Percentiles rank a stretch among this genome's conserved stretches.
These are phyloP conservation scores for Decorospora gaudefroyi DNA, from an alignment of 2,329 filamentous ascomycete genomes.

Conservation along the genomic window DNA sequence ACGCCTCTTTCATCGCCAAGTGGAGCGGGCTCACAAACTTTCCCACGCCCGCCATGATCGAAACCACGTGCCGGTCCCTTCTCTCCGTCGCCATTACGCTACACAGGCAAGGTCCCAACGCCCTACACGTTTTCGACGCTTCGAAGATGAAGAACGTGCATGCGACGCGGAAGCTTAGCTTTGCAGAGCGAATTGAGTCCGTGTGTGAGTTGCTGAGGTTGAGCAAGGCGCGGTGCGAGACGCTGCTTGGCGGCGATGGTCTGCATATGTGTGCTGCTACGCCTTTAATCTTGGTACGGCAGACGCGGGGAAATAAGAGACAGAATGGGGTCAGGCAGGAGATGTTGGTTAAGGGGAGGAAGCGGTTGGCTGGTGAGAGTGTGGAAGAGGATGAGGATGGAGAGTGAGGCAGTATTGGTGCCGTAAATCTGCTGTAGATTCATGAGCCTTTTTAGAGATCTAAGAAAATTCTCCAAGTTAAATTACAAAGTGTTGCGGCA, in stretches of 20 bases:
- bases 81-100: constrained; percentile 6
- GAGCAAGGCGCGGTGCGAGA: constrained; percentile 8
- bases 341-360: background rate
- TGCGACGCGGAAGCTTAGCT: background rate
- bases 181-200: constrained; percentile 1
- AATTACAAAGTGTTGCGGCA: too few species aligned
- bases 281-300: background rate
- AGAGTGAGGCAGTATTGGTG: too few species aligned
- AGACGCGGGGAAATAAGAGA: background rate
- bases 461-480: too few species aligned
- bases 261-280: constrained; percentile 9
- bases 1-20: background rate
- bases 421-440: too few species aligned
- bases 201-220: constrained; percentile 8
- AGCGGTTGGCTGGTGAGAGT: background rate
- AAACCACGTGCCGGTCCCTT: constrained; percentile 4
- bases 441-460: too few species aligned
- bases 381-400: background rate
- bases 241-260: background rate
- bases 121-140: constrained; percentile 4
- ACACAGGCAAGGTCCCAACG: constrained; percentile 5
- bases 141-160: background rate
- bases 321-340: constrained; percentile 6
- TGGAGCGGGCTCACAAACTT: background rate
- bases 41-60: background rate